Percentiles rank a stretch among this genome's conserved stretches.
phyloP scores from a whole-genome alignment of 1,284 basidiomycete genomes.

The Ganoderma sp. region DNA sequence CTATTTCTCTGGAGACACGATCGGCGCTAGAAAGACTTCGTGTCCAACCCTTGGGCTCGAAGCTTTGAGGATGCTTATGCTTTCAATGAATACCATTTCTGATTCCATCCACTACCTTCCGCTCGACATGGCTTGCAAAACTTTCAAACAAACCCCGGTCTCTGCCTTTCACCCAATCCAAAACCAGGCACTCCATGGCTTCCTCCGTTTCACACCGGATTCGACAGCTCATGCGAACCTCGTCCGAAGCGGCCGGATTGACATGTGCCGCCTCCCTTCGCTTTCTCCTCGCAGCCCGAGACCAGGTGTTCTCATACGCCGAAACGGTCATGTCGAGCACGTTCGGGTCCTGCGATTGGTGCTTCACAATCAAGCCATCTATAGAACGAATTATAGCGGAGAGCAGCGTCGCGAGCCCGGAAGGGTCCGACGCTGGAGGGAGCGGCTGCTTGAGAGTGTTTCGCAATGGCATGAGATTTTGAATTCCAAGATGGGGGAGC shows the following conservation, averaged over 20 bases:
- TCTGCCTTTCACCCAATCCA: slow-evolving; percentile 68
- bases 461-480: slow-evolving; percentile 58
- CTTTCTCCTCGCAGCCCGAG: slow-evolving; percentile 67
- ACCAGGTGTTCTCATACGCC: slow-evolving; percentile 73
- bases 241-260: slow-evolving; percentile 14
- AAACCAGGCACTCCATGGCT: slow-evolving; percentile 5
- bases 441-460: slow-evolving; percentile 57
- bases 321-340: slow-evolving; percentile 43
- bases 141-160: slow-evolving; percentile 70
- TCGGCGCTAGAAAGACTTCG: slow-evolving; percentile 50
- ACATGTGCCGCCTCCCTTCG: slow-evolving; percentile 34
- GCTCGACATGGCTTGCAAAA: slow-evolving; percentile 65
- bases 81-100: not conserved
- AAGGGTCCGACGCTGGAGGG: slow-evolving; percentile 30
- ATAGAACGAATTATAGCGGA: slow-evolving; percentile 43
- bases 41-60: not conserved
- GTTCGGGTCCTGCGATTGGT: slow-evolving; percentile 7
- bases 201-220: slow-evolving; percentile 35
- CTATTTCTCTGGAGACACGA: slow-evolving; percentile 49
- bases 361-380: slow-evolving; percentile 38
- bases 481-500: slow-evolving; percentile 50
- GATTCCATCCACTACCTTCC: slow-evolving; percentile 40
- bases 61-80: not conserved
- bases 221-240: slow-evolving; percentile 34
- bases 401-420: slow-evolving; percentile 34